Conservation (phyloP, 345 rosid genomes). For the Pistacia atlantica region DNA sequence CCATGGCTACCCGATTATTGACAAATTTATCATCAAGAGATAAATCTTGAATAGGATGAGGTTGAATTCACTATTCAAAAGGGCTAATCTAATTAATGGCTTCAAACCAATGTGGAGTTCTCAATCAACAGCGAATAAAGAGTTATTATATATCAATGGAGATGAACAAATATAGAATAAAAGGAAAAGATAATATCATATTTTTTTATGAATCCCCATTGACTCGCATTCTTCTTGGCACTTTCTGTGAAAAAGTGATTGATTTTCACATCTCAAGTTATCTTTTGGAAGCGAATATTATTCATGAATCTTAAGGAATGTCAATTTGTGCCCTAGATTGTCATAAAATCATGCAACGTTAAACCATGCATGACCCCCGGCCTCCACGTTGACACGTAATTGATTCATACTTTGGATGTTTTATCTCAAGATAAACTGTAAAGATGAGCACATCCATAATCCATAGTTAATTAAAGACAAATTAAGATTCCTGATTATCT, state of each 20-base stretch:
- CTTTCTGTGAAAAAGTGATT: not conserved
- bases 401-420: conserved; percentile 3
- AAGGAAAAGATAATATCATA: not conserved
- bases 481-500: not conserved
- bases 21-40: not conserved
- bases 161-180: not conserved
- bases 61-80: conserved; percentile 5
- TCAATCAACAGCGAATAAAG: not conserved
- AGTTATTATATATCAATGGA: not conserved
- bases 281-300: no score
- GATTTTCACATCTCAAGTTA: not conserved
- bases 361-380: not conserved
- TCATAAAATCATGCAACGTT: conserved; percentile 12
- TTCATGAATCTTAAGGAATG: no score
- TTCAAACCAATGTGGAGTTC: not conserved
- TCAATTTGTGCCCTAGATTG: no score
- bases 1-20: not conserved
- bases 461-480: no score
- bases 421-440: not conserved
- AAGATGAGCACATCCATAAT: no score
- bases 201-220: not conserved
- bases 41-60: not conserved
- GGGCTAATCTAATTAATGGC: not conserved
- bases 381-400: not conserved
- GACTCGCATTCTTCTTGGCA: conserved; percentile 9